phyloP scores from a whole-genome alignment of 129 eudicot species.

The Tagetes patula region DNA sequence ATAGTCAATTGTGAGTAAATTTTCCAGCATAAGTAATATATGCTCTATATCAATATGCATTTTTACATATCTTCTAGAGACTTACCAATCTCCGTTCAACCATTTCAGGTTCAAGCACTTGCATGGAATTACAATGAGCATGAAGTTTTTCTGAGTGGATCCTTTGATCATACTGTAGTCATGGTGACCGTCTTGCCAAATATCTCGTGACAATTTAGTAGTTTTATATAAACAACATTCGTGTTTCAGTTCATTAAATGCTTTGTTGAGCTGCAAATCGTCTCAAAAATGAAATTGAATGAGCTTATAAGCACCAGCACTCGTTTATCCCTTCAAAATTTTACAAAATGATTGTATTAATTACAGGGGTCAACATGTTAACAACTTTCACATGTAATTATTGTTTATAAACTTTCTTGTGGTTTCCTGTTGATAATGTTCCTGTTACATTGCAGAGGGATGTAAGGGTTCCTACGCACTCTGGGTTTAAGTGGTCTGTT shows the following conservation, averaged over 20 bases:
- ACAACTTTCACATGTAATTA: neutral
- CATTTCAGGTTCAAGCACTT: conserved; percentile 81
- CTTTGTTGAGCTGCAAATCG: neutral
- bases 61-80: neutral
- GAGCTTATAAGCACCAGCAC: neutral
- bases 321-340: neutral
- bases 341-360: neutral
- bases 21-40: neutral
- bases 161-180: conserved; percentile 84
- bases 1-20: neutral
- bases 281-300: neutral
- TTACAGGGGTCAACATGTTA: neutral
- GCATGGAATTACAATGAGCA: conserved; percentile 80
- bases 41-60: neutral
- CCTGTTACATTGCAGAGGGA: conserved; percentile 58
- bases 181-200: conserved; percentile 48
- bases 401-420: neutral
- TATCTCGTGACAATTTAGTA: neutral
- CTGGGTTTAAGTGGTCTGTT: conserved; percentile 77
- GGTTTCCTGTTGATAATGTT: neutral
- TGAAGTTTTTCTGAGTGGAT: conserved; percentile 85
- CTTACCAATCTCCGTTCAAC: conserved; percentile 2
- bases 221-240: neutral
- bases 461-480: conserved; percentile 56
- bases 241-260: neutral